Evolutionary conservation across 2,329 filamentous ascomycete species (phyloP), one percentile per base, ranked within the genome.

Genomic region (Xylariaceae sp.): DNA sequence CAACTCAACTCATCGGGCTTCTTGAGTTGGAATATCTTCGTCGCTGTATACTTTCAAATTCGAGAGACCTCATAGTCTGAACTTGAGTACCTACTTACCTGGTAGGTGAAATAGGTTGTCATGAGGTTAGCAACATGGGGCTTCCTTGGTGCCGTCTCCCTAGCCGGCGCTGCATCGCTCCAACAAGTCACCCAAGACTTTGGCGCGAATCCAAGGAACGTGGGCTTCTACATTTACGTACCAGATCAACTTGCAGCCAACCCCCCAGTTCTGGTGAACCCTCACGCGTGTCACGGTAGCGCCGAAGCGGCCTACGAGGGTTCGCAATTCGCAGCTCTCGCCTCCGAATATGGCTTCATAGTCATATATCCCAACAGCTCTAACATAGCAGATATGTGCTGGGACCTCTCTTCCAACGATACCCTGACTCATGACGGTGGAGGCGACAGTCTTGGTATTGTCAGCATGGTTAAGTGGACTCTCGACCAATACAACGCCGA

Each of bases 251-350:
- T 75, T 1, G 68, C 71, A 2, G 44, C 69, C 1, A 71, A 63
- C 6, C 78, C 80, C 0, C 73, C 75, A 2, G 68, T 83, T 43
- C 67, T 82, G 11, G 76, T 82, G 32, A 80, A 75, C 52, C 73
- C 76, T 33, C 75, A 82, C 68, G 81, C 75, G 71, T 84, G 81
- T 66, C 71, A 73, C 42, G 80, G 81, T 22, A 74, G 73, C 2
- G 81, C 75, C 2, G 63, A 69, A 33, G 72, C 72, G 2, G 76
- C 73, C 57, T 79, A 75, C 64, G 62, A 60, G 4, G 71, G 70
- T 31, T 77, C 75, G 6, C 75, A 76, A 11, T 85, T 79, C 62
- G 75, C 77, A 17, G 68, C 69, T 1, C 67, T 81, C 11, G 76
- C 81, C 6, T 75, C 77, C 51, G 60, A 69, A 41, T 70, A 81